phyloP scores from a whole-genome alignment of 257 asterid species.

The Sherardia arvensis region DNA sequence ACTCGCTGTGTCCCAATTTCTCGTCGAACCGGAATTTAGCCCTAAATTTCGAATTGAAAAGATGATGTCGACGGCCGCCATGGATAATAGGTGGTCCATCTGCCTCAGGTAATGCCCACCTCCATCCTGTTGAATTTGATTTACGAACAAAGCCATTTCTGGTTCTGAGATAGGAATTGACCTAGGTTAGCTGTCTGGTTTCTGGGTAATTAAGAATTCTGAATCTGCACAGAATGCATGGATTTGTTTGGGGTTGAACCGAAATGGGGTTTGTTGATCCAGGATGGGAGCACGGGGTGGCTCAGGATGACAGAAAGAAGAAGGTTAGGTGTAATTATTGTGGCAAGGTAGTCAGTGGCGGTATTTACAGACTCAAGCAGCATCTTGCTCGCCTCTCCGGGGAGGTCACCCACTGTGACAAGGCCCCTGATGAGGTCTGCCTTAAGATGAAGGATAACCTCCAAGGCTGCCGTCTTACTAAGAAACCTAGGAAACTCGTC shows the following conservation, averaged over 20 bases:
- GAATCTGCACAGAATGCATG: no score
- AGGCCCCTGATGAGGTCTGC: conserved; percentile 80
- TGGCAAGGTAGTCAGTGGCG: conserved; percentile 88
- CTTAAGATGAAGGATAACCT: conserved; percentile 65
- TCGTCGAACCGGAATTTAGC: neutral
- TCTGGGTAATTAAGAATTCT: no score
- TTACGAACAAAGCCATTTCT: no score
- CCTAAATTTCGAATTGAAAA: neutral
- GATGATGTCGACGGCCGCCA: neutral
- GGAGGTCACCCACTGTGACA: conserved; percentile 83
- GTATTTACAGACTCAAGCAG: conserved; percentile 84
- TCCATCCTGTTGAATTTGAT: no score
- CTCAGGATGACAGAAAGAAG: conserved; percentile 85
- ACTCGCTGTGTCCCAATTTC: neutral
- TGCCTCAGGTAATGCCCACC: neutral
- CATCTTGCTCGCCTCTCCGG: conserved; percentile 88
- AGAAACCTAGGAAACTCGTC: conserved; percentile 45
- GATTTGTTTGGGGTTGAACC: neutral
- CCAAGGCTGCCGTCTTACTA: conserved; percentile 76
- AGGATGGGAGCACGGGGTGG: conserved; percentile 90
- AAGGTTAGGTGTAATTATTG: conserved; percentile 87
- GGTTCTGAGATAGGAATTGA: no score
- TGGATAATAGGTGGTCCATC: neutral
- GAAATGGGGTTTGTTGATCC: conserved; percentile 78
- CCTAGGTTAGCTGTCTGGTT: no score